Base-by-base conservation (phyloP, 1,284 basidiomycete genomes). In the Apiotrichum veenhuisii region DNA sequence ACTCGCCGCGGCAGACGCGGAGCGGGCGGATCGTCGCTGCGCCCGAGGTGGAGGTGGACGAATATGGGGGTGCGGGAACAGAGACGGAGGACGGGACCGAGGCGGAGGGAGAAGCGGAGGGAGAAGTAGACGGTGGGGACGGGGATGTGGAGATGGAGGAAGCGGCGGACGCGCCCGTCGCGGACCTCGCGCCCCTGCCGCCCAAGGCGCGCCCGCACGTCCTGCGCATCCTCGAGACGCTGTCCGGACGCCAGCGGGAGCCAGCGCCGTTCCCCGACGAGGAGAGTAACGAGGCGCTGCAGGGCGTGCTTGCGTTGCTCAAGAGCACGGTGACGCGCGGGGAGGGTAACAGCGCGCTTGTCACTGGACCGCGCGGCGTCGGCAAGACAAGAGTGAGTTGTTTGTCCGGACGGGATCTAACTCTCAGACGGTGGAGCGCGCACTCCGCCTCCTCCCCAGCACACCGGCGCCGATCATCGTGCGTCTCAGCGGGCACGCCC, bases 281-380 rank as follows among this genome's bases (percentile, higher is more conserved):
- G 54, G 70, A 70, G 18, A 64, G 64, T 43, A 73, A 74, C 43
- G 75, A 77, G 52, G 67, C 71, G 10, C 54, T 77, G 34, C 61
- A 66, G 43, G 69, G 70, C 48, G 72, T 95, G 5, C 68, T 77
- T 0, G 81, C 83, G 47, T 75, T 95, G 25, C 76, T 94, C 7
- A 73, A 77, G 23, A 91, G 90, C 3, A 90, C 89, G 1, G 81
- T 88, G 2, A 77, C 79, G 27, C 83, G 90, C 34, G 87, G 87
- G 3, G 91, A 95, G 78, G 91, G 91, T 4, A 95, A 95, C 65
- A 92, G 90, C 59, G 93, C 90, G 66, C 80, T 95, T 54, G 70
- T 95, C 7, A 80, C 91, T 37, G 91, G 91, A 9, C 86, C 90
- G 3, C 80, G 85, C 56, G 89, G 89, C 15, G 88, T 86, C 62